phyloP scores from a whole-genome alignment of 768 basidiomycete species.

The Leccinum truebloodii region DNA sequence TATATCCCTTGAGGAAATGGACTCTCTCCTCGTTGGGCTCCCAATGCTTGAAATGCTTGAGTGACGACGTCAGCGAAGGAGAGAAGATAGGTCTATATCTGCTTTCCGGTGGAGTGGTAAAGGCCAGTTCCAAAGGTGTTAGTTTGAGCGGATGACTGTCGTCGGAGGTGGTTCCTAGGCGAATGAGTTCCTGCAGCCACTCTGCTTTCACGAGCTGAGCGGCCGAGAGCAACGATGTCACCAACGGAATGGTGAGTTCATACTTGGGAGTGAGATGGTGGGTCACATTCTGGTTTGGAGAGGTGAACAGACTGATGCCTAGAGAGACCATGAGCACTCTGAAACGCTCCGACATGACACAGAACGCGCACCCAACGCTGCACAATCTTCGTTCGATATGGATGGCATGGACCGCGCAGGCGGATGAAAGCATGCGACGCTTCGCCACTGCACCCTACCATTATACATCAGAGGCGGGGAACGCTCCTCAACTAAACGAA shows the following conservation, averaged over 20 bases:
- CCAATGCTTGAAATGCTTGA: conserved; percentile 61
- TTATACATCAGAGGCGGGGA: conserved; percentile 4
- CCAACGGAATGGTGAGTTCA: conserved; percentile 47
- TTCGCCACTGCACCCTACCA: conserved; percentile 51
- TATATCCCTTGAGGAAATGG: conserved; percentile 49
- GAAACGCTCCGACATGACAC: not conserved
- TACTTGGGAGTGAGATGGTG: conserved; percentile 63
- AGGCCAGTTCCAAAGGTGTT: conserved; percentile 50
- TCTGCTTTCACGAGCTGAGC: conserved; percentile 62
- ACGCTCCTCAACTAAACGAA: not conserved
- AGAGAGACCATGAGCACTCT: not conserved
- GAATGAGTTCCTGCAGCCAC: conserved; percentile 66
- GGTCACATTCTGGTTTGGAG: conserved; percentile 48
- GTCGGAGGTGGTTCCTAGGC: conserved; percentile 43
- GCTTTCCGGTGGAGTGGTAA: conserved; percentile 48
- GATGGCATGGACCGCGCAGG: conserved; percentile 37
- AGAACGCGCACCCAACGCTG: conserved; percentile 51
- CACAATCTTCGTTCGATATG: conserved; percentile 45
- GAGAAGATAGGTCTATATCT: conserved; percentile 64
- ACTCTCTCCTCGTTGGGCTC: conserved; percentile 65
- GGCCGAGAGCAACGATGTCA: conserved; percentile 58
- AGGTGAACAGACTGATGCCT: conserved; percentile 58
- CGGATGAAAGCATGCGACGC: conserved; percentile 51
- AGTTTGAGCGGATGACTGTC: conserved; percentile 36
- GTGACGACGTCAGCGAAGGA: conserved; percentile 44